phyloP scores from a whole-genome alignment of 2,329 filamentous ascomycete genomes.

The Monilinia polystroma region DNA sequence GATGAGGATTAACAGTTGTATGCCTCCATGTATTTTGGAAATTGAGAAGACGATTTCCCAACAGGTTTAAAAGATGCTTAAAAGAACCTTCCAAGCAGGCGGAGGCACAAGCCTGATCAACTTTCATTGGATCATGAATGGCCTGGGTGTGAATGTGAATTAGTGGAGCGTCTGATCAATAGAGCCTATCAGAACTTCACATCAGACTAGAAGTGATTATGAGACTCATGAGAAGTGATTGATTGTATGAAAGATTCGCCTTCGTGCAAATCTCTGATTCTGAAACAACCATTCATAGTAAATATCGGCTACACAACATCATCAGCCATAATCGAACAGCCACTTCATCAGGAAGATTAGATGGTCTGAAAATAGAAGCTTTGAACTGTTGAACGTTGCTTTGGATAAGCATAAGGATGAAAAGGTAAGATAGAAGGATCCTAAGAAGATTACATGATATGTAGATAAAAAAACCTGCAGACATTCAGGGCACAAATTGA shows the following conservation, averaged over 20 bases:
- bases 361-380: slow-evolving; percentile 14
- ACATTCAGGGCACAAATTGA: background rate
- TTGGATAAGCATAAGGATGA: background rate
- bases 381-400: background rate
- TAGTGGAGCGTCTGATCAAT: background rate
- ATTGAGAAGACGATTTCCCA: slow-evolving; percentile 3
- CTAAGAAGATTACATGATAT: slow-evolving; percentile 6
- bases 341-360: background rate
- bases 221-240: background rate
- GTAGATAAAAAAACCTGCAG: background rate
- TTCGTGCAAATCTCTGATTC: background rate
- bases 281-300: slow-evolving; percentile 3
- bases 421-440: background rate
- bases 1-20: slow-evolving; percentile 1
- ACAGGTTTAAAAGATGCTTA: slow-evolving; percentile 11
- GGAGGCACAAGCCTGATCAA: background rate
- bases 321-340: slow-evolving; percentile 1
- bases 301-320: background rate
- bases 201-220: no score
- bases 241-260: background rate
- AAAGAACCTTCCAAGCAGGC: background rate
- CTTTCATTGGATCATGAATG: background rate
- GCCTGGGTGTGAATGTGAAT: background rate
- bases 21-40: background rate
- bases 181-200: background rate